Base-by-base conservation (phyloP, 1,284 basidiomycete species). In the Hemileccinum hortonii region DNA sequence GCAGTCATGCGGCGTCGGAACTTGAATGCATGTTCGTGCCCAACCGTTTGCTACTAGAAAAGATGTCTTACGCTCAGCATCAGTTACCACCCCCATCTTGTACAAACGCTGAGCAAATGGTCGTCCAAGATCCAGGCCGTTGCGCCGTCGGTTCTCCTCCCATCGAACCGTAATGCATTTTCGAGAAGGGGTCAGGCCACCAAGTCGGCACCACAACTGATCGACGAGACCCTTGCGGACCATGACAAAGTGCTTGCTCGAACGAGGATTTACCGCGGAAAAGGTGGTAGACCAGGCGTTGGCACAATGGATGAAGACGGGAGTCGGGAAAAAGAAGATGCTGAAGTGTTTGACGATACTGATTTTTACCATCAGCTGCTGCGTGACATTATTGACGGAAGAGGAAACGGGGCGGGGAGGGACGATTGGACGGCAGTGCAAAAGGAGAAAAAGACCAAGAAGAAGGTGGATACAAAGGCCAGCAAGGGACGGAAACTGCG, bases 41-140 rank as follows among this genome's bases (percentile, higher is more conserved):
- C 44, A 24, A 42, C 36, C 19, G 39, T 33, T 47, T 19, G 44
- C 47, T 39, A 46, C 38, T 41, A 18, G 12, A 47, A 48, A 36
- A 51, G 32, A 36, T 47, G 30, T 45, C 54, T 61, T 11, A 68
- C 33, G 9, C 18, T 40, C 16, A 12, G 19, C 6, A 2, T 12
- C 48, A 87, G 84, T 36, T 81, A 82, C 49, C 90, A 92, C 62
- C 77, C 83, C 2, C 75, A 86, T 59, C 75, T 91, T 15, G 69
- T 92, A 37, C 82, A 84, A 52, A 92, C 90, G 2, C 78, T 98
- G 18, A 74, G 79, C 44, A 97, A 97, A 73, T 98, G 94, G 94
- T 94, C 90, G 8, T 79, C 87, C 33, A 98, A 97, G 73, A 90
- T 97, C 43, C 90, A 94, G 63, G 90, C 93, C 0, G 93, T 95